Conservation (phyloP, 129 eudicot species). For the Sambucus nigra region DNA sequence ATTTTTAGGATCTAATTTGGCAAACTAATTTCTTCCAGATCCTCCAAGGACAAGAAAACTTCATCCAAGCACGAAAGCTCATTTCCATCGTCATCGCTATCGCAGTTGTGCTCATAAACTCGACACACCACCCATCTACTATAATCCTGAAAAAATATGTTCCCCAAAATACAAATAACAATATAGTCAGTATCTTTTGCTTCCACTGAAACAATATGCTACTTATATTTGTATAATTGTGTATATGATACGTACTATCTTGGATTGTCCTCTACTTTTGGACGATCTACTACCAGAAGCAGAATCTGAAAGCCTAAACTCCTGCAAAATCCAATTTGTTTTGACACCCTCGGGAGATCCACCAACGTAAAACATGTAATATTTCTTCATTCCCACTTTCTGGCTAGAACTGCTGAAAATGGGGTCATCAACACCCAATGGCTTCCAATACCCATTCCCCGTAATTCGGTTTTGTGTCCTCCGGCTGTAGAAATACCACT, state of each 20-base stretch:
- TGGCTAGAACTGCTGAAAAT: conserved; percentile 30
- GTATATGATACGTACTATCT: conserved; percentile 30
- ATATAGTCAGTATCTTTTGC: background rate
- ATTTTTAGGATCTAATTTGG: conserved; percentile 29
- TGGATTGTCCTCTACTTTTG: conserved; percentile 38
- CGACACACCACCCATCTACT: conserved; percentile 89
- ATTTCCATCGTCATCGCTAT: conserved; percentile 35
- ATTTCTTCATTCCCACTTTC: conserved; percentile 64
- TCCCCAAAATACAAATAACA: background rate
- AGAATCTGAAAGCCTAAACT: conserved; percentile 52
- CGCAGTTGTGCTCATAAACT: conserved; percentile 56
- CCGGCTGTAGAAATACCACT: conserved; percentile 86
- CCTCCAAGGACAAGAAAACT: conserved; percentile 81
- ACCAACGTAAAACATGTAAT: conserved; percentile 58
- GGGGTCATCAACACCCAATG: conserved; percentile 65
- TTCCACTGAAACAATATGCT: background rate
- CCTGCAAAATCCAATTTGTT: conserved; percentile 94
- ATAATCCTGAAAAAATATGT: conserved; percentile 43
- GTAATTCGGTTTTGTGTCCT: conserved; percentile 57
- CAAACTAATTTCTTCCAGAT: conserved; percentile 72
- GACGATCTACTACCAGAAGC: conserved; percentile 34
- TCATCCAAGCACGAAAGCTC: conserved; percentile 96
- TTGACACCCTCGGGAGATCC: conserved; percentile 51
- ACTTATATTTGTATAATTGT: too few species aligned
- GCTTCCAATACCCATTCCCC: conserved; percentile 64